phyloP scores from a whole-genome alignment of 352 stramenopile genomes.

The Pythium pectinolyticum region DNA sequence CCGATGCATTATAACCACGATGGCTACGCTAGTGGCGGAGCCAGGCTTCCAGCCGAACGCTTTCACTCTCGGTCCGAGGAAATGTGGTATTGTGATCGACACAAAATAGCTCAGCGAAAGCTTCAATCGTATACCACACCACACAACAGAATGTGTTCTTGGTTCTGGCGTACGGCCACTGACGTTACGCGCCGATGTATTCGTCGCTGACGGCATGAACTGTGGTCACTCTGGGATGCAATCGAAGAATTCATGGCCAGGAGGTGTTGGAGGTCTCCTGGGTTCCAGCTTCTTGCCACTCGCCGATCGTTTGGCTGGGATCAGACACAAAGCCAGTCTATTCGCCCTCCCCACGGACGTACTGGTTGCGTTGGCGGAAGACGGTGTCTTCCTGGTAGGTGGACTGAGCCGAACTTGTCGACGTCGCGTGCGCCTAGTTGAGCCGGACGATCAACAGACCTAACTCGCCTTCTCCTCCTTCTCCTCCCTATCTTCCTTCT shows the following conservation, averaged over 20 bases:
- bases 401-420: neutral
- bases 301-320: neutral
- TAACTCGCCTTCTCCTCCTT: neutral
- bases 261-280: neutral
- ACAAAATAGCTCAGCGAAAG: neutral
- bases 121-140: neutral
- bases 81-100: slow-evolving; percentile 11
- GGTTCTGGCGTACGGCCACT: neutral
- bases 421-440: neutral
- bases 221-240: neutral
- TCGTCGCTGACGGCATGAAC: neutral
- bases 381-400: neutral
- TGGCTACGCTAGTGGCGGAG: slow-evolving; percentile 15
- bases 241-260: neutral
- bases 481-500: too few species aligned
- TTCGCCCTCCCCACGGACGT: neutral
- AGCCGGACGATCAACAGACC: neutral
- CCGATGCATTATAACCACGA: slow-evolving; percentile 22
- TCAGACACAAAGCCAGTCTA: neutral
- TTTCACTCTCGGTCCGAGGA: slow-evolving; percentile 14
- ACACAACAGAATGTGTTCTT: neutral
- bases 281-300: neutral
- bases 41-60: slow-evolving; percentile 16
- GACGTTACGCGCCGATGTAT: neutral
- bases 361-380: neutral